Evolutionary conservation across 805 yeast genomes (phyloP), one percentile per base, ranked within the genome.

Genomic region (Ogataea pini): DNA sequence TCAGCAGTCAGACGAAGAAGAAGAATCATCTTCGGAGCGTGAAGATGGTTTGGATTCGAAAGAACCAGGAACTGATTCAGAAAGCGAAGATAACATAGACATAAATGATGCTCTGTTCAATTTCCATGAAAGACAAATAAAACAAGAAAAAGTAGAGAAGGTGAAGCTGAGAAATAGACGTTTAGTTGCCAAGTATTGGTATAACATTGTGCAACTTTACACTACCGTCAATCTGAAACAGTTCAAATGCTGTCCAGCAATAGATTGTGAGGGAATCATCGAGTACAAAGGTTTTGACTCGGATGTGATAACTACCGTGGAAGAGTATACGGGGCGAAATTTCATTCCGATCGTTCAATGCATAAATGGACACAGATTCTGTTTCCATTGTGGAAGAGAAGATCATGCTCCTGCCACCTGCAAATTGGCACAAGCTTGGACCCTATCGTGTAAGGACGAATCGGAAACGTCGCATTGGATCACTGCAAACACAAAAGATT

Each of bases 381-480:
- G 99, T 62, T 85, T 83, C 56, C 70, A 73, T 20, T 94, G 99
- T 62, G 77, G 78, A 18, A 72, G 72, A 48, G 92, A 86, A 55
- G 83, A 84, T 56, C 99, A 94, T 67, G 67, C 80, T 8, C 98
- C 98, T 0, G 77, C 86, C n/a, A 86, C 94, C 2, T 94, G 99
- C 62, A 68, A 67, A 55, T 63, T 86, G 3, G 85, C 85, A 0
- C 72, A 73, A 46, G 64, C 68, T 38, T 94, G 99, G 99, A 72
- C 85, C 27, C 73, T 77, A 41, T 86, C 89, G 59, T 86, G 96
- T 54, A 76, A 76, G 51, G 94, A 89, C 62, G 98, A 94, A 62
- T 82, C 94, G 0, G 96, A 88, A 58, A 89, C 96, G 13, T 77
- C 84, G 2, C 80, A 85, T 59, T 94, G 98, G 97, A 83, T 94